Conservation (phyloP, 2,329 filamentous ascomycete genomes). For the Stromatinia cepivora region DNA sequence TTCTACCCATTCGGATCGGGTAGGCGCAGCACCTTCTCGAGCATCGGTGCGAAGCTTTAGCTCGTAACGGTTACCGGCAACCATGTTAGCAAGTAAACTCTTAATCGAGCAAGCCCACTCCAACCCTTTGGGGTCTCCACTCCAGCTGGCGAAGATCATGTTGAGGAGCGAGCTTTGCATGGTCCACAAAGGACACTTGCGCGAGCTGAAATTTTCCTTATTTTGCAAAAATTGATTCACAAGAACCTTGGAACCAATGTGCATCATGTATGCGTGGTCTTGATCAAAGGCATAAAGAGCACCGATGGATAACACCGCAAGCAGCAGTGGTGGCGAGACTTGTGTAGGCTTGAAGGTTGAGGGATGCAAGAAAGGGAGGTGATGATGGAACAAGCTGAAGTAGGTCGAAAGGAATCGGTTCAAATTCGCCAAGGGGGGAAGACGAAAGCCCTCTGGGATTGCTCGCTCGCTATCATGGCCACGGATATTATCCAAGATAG, state of each 20-base stretch:
- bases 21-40: conserved; percentile 73
- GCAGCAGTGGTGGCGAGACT: conserved; percentile 77
- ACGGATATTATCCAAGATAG: conserved; percentile 84
- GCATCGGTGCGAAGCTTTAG: conserved; percentile 90
- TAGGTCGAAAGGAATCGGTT: conserved; percentile 95
- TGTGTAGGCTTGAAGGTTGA: conserved; percentile 82
- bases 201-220: conserved; percentile 97
- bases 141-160: conserved; percentile 99
- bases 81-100: conserved; percentile 97
- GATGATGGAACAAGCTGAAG: conserved; percentile 95
- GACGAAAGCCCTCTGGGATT: conserved; percentile 84
- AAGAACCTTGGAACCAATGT: conserved; percentile 95
- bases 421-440: conserved; percentile 76
- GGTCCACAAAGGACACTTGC: conserved; percentile 95
- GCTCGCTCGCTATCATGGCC: conserved; percentile 76
- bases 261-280: conserved; percentile 93
- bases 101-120: conserved; percentile 99
- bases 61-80: conserved; percentile 94
- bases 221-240: conserved; percentile 97
- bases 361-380: conserved; percentile 92
- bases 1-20: conserved; percentile 88
- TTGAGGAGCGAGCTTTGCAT: conserved; percentile 97
- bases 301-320: conserved; percentile 91
- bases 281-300: conserved; percentile 96
- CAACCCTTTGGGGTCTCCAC: conserved; percentile 92